Base-by-base conservation (phyloP, 495 filamentous ascomycete species). In the Xylaria bambusicola region DNA sequence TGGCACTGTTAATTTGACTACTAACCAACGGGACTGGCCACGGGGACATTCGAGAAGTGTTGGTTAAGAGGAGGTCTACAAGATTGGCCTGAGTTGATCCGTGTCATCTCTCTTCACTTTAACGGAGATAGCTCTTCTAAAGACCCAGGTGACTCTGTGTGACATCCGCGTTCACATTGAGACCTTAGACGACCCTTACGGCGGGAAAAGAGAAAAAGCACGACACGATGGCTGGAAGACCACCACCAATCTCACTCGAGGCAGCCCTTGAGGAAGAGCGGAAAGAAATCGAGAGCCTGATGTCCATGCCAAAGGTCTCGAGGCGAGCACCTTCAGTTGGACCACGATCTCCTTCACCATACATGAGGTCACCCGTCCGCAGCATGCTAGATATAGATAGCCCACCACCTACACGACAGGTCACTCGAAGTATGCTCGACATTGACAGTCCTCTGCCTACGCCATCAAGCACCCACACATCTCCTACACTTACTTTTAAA, bases 191-290 rank as follows among this genome's bases (percentile, higher is more conserved):
- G 29, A 33, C 5, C 5, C 10, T 5, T n/a, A n/a, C n/a, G 29
- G 10, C 29, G 29, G 10, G 29, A 33, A 5, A 5, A 33, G 29
- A 58, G 12, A 47, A 4, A 33, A 2, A 47, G 13, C n/a, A 31
- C 24, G 38, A 44, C 56, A 51, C 20, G n/a, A 71, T 71, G 68
- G 38, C 66, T 31, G 49, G 50, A 21, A 71, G 58, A 57, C 57
- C 47, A 18, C 47, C 40, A 26, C 68, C 68, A 10, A 81, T 81
- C 87, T 89, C 88, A 61, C 81, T 90, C 57, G 87, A 90, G 76
- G 78, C 84, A 21, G 83, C 85, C 52, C 77, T 90, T 45, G 87
- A 91, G 66, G 85, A 91, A 72, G 88, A 92, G 75, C 80, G 86
- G 45, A 79, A 78, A 57, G 88, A 88, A 73, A 82, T 91, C 41